These are phyloP conservation scores for Sicyos baderoa DNA, from an alignment of 306 rosid species.

Conservation along the genomic window DNA sequence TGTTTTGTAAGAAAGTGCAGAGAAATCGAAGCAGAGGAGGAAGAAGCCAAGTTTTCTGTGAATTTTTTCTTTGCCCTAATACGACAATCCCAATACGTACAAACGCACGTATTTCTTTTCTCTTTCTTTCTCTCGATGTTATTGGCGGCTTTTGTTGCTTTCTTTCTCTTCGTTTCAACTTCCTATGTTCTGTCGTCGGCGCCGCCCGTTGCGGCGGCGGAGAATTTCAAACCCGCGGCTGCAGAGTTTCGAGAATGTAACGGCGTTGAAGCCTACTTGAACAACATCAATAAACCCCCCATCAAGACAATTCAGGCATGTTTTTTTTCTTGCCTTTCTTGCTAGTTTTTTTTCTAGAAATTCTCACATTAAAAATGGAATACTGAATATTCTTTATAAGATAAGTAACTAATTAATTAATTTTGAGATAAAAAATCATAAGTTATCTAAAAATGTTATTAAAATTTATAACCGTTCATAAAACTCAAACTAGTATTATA, in stretches of 20 bases:
- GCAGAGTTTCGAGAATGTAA: slow-evolving; percentile 35
- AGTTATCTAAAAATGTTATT: too few species aligned
- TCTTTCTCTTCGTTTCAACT: slow-evolving; percentile 4
- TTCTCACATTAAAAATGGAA: too few species aligned
- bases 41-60: slow-evolving; percentile 3
- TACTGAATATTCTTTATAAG: too few species aligned
- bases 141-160: slow-evolving; percentile 13
- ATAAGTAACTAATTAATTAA: too few species aligned
- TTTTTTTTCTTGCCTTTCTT: neutral
- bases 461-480: too few species aligned
- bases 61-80: slow-evolving; percentile 18
- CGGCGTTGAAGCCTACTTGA: slow-evolving; percentile 40
- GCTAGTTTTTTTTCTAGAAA: too few species aligned
- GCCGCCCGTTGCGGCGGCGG: slow-evolving; percentile 12
- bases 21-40: slow-evolving; percentile 5
- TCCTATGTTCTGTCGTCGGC: slow-evolving; percentile 2
- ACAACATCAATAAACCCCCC: slow-evolving; percentile 71
- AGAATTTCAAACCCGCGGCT: slow-evolving; percentile 36
- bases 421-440: too few species aligned
- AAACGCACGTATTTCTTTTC: slow-evolving; percentile 22
- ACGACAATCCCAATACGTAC: slow-evolving; percentile 64
- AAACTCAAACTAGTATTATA: too few species aligned
- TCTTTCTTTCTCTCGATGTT: slow-evolving; percentile 18
- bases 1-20: slow-evolving; percentile 15
- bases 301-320: slow-evolving; percentile 73